Conservation (phyloP, 495 filamentous ascomycete genomes). For the Apodospora peruviana region DNA sequence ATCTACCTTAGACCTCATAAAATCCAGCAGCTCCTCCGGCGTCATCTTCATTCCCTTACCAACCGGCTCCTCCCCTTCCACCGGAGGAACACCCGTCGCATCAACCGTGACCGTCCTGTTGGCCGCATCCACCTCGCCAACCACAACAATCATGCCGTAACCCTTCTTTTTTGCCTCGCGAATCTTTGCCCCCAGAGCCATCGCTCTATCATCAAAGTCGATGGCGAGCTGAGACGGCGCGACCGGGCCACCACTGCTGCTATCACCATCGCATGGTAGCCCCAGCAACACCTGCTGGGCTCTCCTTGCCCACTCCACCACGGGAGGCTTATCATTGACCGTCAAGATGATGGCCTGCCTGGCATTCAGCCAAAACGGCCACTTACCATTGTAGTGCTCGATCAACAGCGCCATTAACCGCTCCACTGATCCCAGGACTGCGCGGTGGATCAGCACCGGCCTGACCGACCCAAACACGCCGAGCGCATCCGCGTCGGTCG, state of each 20-base stretch:
- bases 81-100: conserved; percentile 13
- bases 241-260: conserved; percentile 29
- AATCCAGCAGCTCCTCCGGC: conserved; percentile 25
- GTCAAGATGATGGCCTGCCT: conserved; percentile 75
- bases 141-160: conserved; percentile 69
- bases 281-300: conserved; percentile 42
- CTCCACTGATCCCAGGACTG: conserved; percentile 82
- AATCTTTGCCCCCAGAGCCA: conserved; percentile 63
- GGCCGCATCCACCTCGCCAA: conserved; percentile 54
- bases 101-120: conserved; percentile 30
- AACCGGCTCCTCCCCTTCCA: background rate
- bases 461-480: conserved; percentile 50
- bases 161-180: conserved; percentile 64
- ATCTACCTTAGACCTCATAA: conserved; percentile 29
- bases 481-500: conserved; percentile 36
- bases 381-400: conserved; percentile 74
- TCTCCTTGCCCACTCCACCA: conserved; percentile 52
- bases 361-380: conserved; percentile 91
- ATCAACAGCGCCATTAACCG: conserved; percentile 82
- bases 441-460: conserved; percentile 84
- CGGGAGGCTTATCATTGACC: conserved; percentile 57
- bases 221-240: conserved; percentile 54
- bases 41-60: conserved; percentile 22
- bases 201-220: conserved; percentile 63
- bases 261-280: conserved; percentile 29